These are phyloP conservation scores for Arachnomyces sp. DNA, from an alignment of 2,329 filamentous ascomycete genomes.

Conservation along the genomic window DNA sequence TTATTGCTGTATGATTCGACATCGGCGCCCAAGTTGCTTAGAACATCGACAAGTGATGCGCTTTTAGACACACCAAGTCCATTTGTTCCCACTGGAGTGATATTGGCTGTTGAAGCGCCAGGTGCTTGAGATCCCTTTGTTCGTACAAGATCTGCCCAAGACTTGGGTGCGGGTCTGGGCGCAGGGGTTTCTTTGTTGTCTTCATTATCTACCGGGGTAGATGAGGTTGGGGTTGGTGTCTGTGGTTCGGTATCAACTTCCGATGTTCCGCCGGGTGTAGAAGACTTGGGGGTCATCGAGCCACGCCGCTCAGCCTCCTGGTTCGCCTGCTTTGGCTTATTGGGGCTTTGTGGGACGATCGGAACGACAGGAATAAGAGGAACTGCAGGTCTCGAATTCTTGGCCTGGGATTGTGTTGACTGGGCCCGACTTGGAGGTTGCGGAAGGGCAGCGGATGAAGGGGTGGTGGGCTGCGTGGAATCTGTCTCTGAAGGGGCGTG, in stretches of 20 bases:
- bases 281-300: conserved; percentile 28
- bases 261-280: conserved; percentile 8
- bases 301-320: conserved; percentile 27
- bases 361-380: conserved; percentile 45
- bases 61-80: conserved; percentile 41
- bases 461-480: conserved; percentile 48
- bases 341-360: conserved; percentile 32
- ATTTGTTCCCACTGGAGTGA: conserved; percentile 19
- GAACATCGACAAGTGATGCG: conserved; percentile 65
- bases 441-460: conserved; percentile 43
- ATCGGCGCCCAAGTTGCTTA: conserved; percentile 63
- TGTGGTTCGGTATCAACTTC: conserved; percentile 6
- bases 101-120: too few species aligned
- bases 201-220: conserved; percentile 1
- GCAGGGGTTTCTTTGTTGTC: conserved; percentile 3
- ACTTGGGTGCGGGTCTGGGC: conserved; percentile 45
- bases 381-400: conserved; percentile 27
- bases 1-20: conserved; percentile 50
- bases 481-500: conserved; percentile 50
- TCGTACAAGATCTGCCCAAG: conserved; percentile 62
- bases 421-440: conserved; percentile 22
- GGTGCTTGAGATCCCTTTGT: conserved; percentile 28
- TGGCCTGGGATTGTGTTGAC: conserved; percentile 24
- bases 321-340: conserved; percentile 25
- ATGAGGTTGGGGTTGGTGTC: conserved; percentile 1